phyloP scores from a whole-genome alignment of 768 basidiomycete genomes.

The Panaeolus papilionaceus region DNA sequence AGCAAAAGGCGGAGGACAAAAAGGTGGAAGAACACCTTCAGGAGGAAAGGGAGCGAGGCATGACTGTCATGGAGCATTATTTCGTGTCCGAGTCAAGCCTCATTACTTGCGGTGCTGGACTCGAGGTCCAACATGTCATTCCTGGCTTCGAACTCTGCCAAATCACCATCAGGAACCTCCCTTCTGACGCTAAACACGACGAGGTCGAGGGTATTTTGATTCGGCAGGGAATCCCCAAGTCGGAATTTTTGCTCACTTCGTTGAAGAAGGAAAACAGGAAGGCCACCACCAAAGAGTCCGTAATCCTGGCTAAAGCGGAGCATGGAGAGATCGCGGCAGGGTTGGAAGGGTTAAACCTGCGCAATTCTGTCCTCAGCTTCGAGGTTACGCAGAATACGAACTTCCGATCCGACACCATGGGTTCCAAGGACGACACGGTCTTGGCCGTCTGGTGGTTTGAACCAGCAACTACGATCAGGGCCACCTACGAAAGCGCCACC shows the following conservation, averaged over 20 bases:
- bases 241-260: slow-evolving; percentile 36
- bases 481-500: slow-evolving; percentile 42
- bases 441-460: slow-evolving; percentile 58
- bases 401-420: slow-evolving; percentile 47
- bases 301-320: slow-evolving; percentile 47
- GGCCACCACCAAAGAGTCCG: slow-evolving; percentile 38
- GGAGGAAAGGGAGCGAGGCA: slow-evolving; percentile 35
- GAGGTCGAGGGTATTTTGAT: slow-evolving; percentile 52
- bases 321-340: slow-evolving; percentile 44
- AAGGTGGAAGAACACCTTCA: neutral
- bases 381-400: slow-evolving; percentile 47
- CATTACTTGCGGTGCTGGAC: slow-evolving; percentile 57
- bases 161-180: slow-evolving; percentile 53
- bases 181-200: slow-evolving; percentile 40
- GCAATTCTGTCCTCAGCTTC: slow-evolving; percentile 46
- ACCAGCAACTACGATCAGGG: slow-evolving; percentile 53
- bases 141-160: slow-evolving; percentile 60
- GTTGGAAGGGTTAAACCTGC: slow-evolving; percentile 56
- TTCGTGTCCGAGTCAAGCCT: slow-evolving; percentile 46
- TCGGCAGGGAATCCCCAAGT: slow-evolving; percentile 47
- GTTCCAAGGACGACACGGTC: slow-evolving; percentile 35
- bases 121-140: slow-evolving; percentile 49
- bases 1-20: neutral
- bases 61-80: slow-evolving; percentile 21
- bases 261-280: slow-evolving; percentile 31